phyloP scores from a whole-genome alignment of 495 filamentous ascomycete species.

The Stereocaulon alpinum region DNA sequence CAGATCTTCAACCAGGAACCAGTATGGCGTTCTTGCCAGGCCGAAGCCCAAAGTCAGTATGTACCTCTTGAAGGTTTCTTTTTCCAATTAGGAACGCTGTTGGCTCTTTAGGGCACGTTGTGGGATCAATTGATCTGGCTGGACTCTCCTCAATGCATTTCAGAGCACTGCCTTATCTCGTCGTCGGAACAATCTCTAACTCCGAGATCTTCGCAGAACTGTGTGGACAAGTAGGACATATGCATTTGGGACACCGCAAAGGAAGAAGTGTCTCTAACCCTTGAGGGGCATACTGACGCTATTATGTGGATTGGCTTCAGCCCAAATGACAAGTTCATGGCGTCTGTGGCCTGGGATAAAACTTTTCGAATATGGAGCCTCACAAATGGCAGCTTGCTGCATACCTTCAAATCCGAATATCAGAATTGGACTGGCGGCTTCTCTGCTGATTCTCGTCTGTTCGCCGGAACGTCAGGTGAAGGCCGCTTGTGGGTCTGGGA shows the following conservation, averaged over 20 bases:
- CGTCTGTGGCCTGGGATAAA: slow-evolving; percentile 27
- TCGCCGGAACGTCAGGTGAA: slow-evolving; percentile 8
- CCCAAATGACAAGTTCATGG: slow-evolving; percentile 25
- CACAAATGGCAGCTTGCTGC: slow-evolving; percentile 19
- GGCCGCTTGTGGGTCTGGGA: slow-evolving; percentile 13
- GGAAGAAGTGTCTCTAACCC: slow-evolving; percentile 13
- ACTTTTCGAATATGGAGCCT: slow-evolving; percentile 27
- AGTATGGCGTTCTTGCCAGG: slow-evolving; percentile 6
- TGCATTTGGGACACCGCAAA: slow-evolving; percentile 16
- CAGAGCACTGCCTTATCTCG: no score
- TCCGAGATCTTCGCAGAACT: no score
- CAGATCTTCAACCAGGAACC: slow-evolving; percentile 3
- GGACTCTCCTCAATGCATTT: no score
- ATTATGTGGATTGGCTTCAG: slow-evolving; percentile 28
- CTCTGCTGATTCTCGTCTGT: slow-evolving; percentile 20
- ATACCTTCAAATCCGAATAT: slow-evolving; percentile 14
- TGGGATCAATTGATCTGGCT: no score
- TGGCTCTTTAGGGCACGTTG: no score
- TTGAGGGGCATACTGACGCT: slow-evolving; percentile 28
- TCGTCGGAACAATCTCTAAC: no score
- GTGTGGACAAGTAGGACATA: neutral
- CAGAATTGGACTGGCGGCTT: slow-evolving; percentile 25
- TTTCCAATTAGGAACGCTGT: no score
- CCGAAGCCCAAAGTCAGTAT: neutral
- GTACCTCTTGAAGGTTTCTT: no score